These are phyloP conservation scores for Sclerotinia glacialis DNA, from an alignment of 2,329 filamentous ascomycete genomes.

Conservation along the genomic window DNA sequence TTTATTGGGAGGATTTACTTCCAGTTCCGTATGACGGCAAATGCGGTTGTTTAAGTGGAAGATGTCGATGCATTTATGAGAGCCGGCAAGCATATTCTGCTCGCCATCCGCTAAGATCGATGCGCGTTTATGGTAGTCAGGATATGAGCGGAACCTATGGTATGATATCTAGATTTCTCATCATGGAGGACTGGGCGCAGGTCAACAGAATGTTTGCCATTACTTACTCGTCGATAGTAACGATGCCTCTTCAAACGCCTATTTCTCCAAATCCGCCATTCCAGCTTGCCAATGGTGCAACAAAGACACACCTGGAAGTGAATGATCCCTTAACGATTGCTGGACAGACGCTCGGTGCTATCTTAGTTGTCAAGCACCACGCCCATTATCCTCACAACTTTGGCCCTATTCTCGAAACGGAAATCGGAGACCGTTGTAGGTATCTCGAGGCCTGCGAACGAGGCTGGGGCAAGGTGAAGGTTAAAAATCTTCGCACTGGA, in stretches of 20 bases:
- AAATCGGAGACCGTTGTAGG: conserved; percentile 2
- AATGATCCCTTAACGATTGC: background rate
- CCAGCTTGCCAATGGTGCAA: background rate
- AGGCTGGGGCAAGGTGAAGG: conserved; percentile 8
- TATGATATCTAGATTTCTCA: background rate
- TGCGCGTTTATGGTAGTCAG: background rate
- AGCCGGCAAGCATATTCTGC: conserved; percentile 3
- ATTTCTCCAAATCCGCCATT: background rate
- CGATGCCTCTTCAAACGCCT: background rate
- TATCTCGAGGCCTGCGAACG: background rate
- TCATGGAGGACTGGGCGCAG: background rate
- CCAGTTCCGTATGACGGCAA: conserved; percentile 12
- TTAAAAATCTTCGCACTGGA: conserved; percentile 14
- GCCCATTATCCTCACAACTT: background rate
- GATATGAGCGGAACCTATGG: background rate
- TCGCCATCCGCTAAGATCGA: background rate
- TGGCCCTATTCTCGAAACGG: background rate
- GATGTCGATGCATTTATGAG: conserved; percentile 20
- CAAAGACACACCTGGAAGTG: background rate
- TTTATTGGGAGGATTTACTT: conserved; percentile 14
- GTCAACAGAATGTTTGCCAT: background rate
- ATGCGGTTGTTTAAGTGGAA: background rate
- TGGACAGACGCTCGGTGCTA: conserved; percentile 7
- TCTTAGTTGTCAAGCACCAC: conserved; percentile 6
- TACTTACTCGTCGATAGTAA: background rate